Percentiles rank a stretch among this genome's conserved stretches.
Evolutionary conservation across 2,329 filamentous ascomycete genomes (phyloP).

Genomic region (Pyrenophora teres): DNA sequence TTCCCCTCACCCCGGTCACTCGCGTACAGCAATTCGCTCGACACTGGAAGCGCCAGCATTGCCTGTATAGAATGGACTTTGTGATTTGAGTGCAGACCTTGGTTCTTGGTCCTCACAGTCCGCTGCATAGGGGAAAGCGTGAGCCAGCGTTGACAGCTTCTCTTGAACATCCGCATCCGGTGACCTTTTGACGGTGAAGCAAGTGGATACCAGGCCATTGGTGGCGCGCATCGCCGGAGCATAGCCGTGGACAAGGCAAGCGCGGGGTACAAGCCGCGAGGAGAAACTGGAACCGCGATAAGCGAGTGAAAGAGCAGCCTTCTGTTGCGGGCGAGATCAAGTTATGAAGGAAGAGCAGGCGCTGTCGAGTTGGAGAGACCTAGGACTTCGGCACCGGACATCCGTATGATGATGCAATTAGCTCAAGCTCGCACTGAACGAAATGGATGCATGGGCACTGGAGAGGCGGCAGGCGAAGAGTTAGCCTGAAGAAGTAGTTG

Average conservation of each 20-base stretch:
- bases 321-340: not conserved
- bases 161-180: not conserved
- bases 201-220: not conserved
- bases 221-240: not conserved
- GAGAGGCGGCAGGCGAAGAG: no score
- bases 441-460: not conserved
- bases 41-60: constrained; percentile 2
- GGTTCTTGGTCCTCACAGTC: not conserved
- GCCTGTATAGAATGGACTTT: not conserved
- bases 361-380: not conserved
- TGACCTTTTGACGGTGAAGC: not conserved
- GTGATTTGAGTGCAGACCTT: not conserved
- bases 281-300: constrained; percentile 1
- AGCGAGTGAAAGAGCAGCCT: constrained; percentile 7
- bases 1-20: constrained; percentile 15
- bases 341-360: not conserved
- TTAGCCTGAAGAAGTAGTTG: no score
- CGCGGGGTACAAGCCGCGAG: constrained; percentile 4
- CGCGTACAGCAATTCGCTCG: constrained; percentile 6
- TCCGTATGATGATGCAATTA: not conserved
- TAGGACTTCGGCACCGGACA: not conserved
- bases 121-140: not conserved
- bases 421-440: not conserved
- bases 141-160: not conserved
- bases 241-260: not conserved